Evolutionary conservation across 768 basidiomycete species (phyloP), one percentile per base, ranked within the genome.

Genomic region (Cyathus striatus): DNA sequence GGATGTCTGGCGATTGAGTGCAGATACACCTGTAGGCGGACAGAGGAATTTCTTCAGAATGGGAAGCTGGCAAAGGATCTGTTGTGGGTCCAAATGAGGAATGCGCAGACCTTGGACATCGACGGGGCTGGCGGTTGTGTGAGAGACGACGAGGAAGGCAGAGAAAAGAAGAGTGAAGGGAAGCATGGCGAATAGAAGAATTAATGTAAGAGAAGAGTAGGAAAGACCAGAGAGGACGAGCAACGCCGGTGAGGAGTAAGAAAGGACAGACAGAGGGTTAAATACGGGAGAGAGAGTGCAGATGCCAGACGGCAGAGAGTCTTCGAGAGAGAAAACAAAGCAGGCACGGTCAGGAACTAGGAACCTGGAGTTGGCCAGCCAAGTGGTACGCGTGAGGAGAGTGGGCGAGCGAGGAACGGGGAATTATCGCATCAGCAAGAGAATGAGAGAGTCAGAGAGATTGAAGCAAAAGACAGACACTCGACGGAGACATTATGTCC

Each of bases 211-310:
- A 32, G 30, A 32, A 32, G 30, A 32, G 30, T 32, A 12, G 30
- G 12, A 18, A 37, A 25, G 7, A 24, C 3, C 7, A 39, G 38
- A 23, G 38, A 40, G 13, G 22, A 6, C 4, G 24, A 18, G 17
- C 50, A 74, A 26, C 49, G 83, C 83, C 73, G 40, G 73, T 70
- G 23, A 64, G 0, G 73, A 65, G 39, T 84, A 65, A 4, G 79
- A 73, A 32, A 32, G 12, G 30, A 32, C 12, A 32, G 30, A 12
- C 12, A 32, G 16, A 16, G 12, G 16, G 12, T 32, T 32, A 32
- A 32, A 32, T 32, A 32, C 30, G 12, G 4, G 12, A 12, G 30
- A 32, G 30, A 12, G 12, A 16, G 16, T 32, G 30, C 16, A 16
- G 30, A 16, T 32, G n/a, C n/a, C n/a, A n/a, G n/a, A n/a, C n/a